These are phyloP conservation scores for Acanthamoeba royreba DNA, from an alignment of 208 protist genomes.

Conservation along the genomic window DNA sequence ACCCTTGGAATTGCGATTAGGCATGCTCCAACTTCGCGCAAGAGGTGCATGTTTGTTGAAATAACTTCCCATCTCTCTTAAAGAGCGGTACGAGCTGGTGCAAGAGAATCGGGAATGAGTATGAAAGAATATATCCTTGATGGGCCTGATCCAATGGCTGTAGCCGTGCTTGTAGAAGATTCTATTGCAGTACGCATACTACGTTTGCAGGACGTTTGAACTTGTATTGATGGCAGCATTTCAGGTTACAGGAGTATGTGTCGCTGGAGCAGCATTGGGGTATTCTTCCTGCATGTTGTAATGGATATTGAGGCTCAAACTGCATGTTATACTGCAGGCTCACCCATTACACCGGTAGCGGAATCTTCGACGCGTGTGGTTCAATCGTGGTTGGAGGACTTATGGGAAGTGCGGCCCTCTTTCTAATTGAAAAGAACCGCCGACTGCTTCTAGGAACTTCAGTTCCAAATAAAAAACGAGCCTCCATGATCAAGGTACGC, in stretches of 20 bases:
- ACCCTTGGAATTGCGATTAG: neutral
- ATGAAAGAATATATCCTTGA: constrained; percentile 32
- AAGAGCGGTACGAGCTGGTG: neutral
- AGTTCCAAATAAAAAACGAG: neutral
- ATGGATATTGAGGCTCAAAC: too few species aligned
- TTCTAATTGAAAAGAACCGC: constrained; percentile 21
- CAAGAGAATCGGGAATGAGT: neutral
- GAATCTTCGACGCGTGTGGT: neutral
- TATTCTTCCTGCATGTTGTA: neutral
- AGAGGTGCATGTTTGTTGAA: too few species aligned
- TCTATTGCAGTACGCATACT: neutral
- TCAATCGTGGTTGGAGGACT: neutral
- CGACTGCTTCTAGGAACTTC: neutral
- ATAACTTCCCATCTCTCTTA: too few species aligned
- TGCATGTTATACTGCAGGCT: too few species aligned
- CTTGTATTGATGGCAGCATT: too few species aligned
- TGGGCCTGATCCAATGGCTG: neutral
- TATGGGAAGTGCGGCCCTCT: neutral
- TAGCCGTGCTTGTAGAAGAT: constrained; percentile 30
- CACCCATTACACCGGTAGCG: constrained; percentile 2
- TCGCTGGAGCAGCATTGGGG: neutral
- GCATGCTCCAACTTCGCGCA: too few species aligned
- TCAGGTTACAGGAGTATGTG: neutral
- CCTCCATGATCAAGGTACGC: neutral
- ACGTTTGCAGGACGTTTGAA: neutral